phyloP scores from a whole-genome alignment of 208 protist species.

The Acanthamoeba castellanii region DNA sequence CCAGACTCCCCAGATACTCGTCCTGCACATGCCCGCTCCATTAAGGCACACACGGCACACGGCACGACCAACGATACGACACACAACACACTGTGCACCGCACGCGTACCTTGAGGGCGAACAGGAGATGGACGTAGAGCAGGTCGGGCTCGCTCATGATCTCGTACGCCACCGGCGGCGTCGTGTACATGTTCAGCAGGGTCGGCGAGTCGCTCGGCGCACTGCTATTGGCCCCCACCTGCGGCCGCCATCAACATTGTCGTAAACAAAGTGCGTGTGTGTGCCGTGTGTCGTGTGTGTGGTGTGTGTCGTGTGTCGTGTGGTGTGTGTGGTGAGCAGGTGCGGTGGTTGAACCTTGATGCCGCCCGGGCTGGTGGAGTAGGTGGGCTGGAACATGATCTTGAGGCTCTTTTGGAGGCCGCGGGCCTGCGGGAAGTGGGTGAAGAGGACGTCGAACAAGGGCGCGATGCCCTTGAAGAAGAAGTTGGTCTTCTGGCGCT shows the following conservation, averaged over 20 bases:
- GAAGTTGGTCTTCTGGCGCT: conserved; percentile 10
- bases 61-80: too few relatives aligned
- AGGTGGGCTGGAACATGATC: neutral
- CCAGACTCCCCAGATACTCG: neutral
- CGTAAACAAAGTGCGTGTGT: too few relatives aligned
- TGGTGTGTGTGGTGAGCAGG: too few relatives aligned
- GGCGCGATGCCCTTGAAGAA: conserved; percentile 9
- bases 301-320: too few relatives aligned
- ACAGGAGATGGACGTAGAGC: neutral
- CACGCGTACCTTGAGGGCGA: neutral
- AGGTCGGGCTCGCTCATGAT: neutral
- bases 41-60: too few relatives aligned
- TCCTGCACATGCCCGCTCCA: neutral
- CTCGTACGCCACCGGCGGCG: neutral
- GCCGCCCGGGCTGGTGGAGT: neutral
- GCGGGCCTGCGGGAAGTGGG: neutral
- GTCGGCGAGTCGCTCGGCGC: neutral
- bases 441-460: neutral
- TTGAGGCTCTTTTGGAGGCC: conserved; percentile 3
- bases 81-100: too few relatives aligned
- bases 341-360: neutral
- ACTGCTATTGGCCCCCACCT: neutral
- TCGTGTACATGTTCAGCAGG: neutral
- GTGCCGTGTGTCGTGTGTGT: too few relatives aligned
- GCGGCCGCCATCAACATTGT: neutral